Evolutionary conservation across 176 grass and related monocot species (phyloP), one percentile per base, ranked within the genome.

Genomic region (Themeda triandra): DNA sequence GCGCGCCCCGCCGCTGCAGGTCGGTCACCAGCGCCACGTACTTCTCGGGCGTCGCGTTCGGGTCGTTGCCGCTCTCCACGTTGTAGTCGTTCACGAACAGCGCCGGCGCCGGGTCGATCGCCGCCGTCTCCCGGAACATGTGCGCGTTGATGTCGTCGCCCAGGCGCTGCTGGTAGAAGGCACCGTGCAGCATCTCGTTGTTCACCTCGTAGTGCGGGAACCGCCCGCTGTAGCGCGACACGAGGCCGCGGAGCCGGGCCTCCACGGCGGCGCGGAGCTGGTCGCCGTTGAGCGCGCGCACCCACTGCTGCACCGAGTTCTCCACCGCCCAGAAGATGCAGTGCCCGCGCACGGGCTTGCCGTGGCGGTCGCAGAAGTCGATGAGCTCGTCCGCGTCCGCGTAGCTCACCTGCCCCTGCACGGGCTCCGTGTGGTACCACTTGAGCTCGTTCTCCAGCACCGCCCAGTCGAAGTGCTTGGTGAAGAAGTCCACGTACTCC

Each of bases 81-180:
- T 96, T 81, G 90, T 95, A 95, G 83, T 95, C 93, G 76, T 96
- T 96, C 1, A 96, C 93, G 79, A 96, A 96, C 6, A 96, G 91
- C 25, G 69, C 53, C 1, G 93, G 80, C 4, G 77, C 63, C 19
- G 86, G 39, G 68, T 96, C 93, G 51, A 93, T 80, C 8, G 5
- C 28, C 35, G 69, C 75, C 5, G 93, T 90, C 68, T 89, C 70
- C 4, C 89, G 83, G 81, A 95, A 93, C 93, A 96, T 96, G 62
- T 71, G 45, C 14, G 84, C 80, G 81, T 88, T 27, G 40, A 91
- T 62, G 84, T 87, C 93, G 75, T 83, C 79, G 58, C 93, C 86
- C 0, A 93, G 86, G 0, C 86, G 56, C 25, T 85, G 72, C 6
- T 15, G 18, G 70, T 67, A 96, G 88, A 89, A 96, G 23, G 62